Percentiles rank a stretch among this genome's conserved stretches.
phyloP scores from a whole-genome alignment of 2,329 filamentous ascomycete species.

The Colletotrichum lini region DNA sequence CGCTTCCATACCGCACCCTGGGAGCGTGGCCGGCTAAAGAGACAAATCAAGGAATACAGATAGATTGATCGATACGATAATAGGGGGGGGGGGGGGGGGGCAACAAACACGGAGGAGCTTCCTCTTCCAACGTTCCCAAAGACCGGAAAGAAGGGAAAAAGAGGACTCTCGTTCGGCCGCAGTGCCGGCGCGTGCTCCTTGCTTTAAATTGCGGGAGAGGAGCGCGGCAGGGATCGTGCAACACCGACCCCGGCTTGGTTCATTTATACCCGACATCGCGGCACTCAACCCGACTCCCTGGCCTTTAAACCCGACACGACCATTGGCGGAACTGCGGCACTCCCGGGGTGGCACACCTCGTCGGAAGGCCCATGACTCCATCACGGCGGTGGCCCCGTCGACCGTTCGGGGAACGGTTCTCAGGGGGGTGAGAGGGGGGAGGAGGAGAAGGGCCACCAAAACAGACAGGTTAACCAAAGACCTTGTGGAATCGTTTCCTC shows the following conservation, averaged over 20 bases:
- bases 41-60: neutral
- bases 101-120: conserved; percentile 9
- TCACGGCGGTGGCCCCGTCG: conserved; percentile 3
- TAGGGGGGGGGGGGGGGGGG: too few relatives aligned
- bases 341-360: neutral
- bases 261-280: conserved; percentile 36
- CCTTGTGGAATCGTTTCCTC: neutral
- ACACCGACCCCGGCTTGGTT: conserved; percentile 29
- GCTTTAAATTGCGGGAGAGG: conserved; percentile 29
- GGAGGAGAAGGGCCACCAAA: too few relatives aligned
- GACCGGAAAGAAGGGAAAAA: too few relatives aligned
- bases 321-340: conserved; percentile 36
- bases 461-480: too few relatives aligned
- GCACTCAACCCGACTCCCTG: conserved; percentile 33
- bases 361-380: conserved; percentile 13
- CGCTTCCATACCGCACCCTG: neutral
- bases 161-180: conserved; percentile 16
- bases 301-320: conserved; percentile 21
- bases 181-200: conserved; percentile 11
- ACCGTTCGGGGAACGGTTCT: neutral
- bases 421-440: too few relatives aligned
- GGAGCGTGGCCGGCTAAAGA: conserved; percentile 14
- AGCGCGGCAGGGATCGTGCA: conserved; percentile 34
- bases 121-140: neutral
- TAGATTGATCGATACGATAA: neutral